These are phyloP conservation scores for Lagerstroemia speciosa DNA, from an alignment of 345 rosid species.

Conservation along the genomic window DNA sequence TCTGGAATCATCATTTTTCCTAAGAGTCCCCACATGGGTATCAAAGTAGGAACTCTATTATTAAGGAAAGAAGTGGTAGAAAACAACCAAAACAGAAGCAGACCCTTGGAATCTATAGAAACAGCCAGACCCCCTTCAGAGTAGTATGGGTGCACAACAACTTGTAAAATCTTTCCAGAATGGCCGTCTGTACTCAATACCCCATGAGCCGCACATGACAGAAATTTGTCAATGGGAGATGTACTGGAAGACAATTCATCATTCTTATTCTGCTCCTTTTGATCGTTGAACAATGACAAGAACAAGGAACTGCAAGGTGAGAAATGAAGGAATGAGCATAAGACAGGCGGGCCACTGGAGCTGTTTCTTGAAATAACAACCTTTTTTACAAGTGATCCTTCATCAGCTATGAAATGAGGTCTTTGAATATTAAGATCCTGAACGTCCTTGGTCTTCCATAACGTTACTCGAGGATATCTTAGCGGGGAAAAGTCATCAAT, in stretches of 20 bases:
- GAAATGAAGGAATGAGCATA: conserved; percentile 52
- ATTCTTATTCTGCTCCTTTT: conserved; percentile 16
- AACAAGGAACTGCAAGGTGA: conserved; percentile 36
- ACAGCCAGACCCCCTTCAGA: conserved; percentile 46
- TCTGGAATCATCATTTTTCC: conserved; percentile 42
- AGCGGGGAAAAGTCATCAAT: conserved; percentile 74
- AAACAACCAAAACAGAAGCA: conserved; percentile 62
- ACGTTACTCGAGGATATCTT: conserved; percentile 63
- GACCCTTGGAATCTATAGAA: conserved; percentile 73
- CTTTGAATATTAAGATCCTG: conserved; percentile 29
- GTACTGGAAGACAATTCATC: conserved; percentile 29
- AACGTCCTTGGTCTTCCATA: conserved; percentile 55
- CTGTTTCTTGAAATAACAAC: conserved; percentile 41
- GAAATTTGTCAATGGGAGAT: conserved; percentile 19
- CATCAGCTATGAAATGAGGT: conserved; percentile 25
- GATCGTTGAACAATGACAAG: conserved; percentile 45
- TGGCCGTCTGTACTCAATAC: conserved; percentile 52
- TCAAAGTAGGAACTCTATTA: conserved; percentile 34
- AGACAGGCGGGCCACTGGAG: conserved; percentile 47
- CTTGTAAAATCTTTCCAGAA: conserved; percentile 52
- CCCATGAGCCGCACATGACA: conserved; percentile 26
- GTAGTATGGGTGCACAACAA: conserved; percentile 49
- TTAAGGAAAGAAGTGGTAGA: conserved; percentile 30
- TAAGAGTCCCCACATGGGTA: conserved; percentile 49
- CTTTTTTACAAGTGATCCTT: conserved; percentile 38